Percentiles rank a stretch among this genome's conserved stretches.
phyloP scores from a whole-genome alignment of 2,329 filamentous ascomycete genomes.

The Elsinoe arachidis region DNA sequence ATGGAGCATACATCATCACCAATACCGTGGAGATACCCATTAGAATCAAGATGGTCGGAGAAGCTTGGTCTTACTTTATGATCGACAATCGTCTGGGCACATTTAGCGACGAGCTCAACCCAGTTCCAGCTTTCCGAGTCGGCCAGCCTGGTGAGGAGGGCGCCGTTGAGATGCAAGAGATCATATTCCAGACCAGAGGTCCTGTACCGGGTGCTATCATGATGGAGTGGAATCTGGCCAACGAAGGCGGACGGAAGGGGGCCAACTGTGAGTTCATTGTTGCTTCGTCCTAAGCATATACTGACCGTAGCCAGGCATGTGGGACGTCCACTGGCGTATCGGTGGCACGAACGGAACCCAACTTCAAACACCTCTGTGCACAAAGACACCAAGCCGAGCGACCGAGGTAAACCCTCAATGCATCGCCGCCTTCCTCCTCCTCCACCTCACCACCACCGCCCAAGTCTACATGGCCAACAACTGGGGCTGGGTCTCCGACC shows the following conservation, averaged over 20 bases:
- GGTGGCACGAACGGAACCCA: conserved; percentile 47
- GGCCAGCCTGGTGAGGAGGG: conserved; percentile 56
- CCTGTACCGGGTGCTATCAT: conserved; percentile 59
- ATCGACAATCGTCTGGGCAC: conserved; percentile 51
- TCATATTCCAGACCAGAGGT: conserved; percentile 61
- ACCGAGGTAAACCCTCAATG: conserved; percentile 52
- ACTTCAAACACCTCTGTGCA: conserved; percentile 67
- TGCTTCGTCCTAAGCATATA: not conserved
- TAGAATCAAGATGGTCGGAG: conserved; percentile 72
- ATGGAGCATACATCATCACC: conserved; percentile 48
- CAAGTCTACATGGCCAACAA: conserved; percentile 77
- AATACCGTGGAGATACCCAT: conserved; percentile 50
- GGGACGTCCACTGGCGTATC: conserved; percentile 47
- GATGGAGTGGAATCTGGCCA: conserved; percentile 63
- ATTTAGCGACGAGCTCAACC: conserved; percentile 43
- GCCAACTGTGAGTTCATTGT: conserved; percentile 4
- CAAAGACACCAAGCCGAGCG: conserved; percentile 58
- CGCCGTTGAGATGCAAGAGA: conserved; percentile 61
- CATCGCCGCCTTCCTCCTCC: conserved; percentile 55
- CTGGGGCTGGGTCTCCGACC: conserved; percentile 89
- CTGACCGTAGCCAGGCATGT: conserved; percentile 40
- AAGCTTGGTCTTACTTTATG: conserved; percentile 77
- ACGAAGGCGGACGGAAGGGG: conserved; percentile 17
- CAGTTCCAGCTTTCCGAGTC: conserved; percentile 59
- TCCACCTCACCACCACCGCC: conserved; percentile 43